A percentile compares a stretch with the other conserved stretches of the same genome.
These are phyloP conservation scores for Yarrowia bubula DNA, from an alignment of 805 yeast species.

Conservation along the genomic window DNA sequence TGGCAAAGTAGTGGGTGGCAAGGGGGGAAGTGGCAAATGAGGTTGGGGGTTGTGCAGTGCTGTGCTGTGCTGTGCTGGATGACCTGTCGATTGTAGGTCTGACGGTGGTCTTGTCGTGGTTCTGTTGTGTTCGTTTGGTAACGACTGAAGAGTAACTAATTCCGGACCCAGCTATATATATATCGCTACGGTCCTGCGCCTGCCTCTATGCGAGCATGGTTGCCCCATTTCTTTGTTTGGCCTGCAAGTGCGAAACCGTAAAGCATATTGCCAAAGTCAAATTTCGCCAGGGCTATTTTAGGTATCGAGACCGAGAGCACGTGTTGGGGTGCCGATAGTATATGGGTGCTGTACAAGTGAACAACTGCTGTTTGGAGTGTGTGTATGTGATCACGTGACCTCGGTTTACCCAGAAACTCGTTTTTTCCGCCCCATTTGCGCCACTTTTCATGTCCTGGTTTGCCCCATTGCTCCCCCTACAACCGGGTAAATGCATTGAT, in stretches of 20 bases:
- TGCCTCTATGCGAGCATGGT: slow-evolving; percentile 22
- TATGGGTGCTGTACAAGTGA: no score
- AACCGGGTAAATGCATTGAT: slow-evolving; percentile 24
- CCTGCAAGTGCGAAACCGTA: slow-evolving; percentile 13
- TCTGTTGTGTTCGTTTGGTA: neutral
- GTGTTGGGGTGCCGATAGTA: neutral
- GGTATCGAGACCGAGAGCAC: slow-evolving; percentile 12
- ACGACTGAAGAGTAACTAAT: no score
- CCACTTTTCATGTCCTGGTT: no score
- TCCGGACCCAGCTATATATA: no score
- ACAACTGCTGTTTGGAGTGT: no score
- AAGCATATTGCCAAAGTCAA: neutral
- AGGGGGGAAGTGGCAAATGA: neutral
- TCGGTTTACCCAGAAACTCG: no score
- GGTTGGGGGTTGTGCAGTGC: neutral
- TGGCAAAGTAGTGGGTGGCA: neutral
- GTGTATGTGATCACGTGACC: no score
- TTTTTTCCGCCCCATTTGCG: no score
- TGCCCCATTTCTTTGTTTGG: slow-evolving; percentile 24
- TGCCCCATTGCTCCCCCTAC: neutral
- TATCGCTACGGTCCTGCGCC: slow-evolving; percentile 25
- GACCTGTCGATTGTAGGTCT: no score
- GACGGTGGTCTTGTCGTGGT: no score
- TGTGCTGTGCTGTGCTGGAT: no score
- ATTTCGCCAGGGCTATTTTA: slow-evolving; percentile 16